Evolutionary conservation across 495 filamentous ascomycete genomes (phyloP), one percentile per base, ranked within the genome.

Genomic region (Penicillium daleae): DNA sequence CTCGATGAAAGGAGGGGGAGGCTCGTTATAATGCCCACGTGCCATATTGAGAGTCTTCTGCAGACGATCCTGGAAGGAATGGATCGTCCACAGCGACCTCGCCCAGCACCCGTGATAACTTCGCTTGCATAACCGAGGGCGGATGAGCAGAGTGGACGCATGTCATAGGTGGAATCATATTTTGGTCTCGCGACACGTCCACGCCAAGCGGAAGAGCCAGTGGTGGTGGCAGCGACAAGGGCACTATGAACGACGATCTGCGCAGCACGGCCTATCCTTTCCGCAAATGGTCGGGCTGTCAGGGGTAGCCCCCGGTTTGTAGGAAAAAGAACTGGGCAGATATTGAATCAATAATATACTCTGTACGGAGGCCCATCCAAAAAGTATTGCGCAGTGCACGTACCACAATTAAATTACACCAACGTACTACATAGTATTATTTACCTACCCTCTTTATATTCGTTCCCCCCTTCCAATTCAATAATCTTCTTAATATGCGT

Each of bases 91-190:
- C 29, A 24, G 56, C 54, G 29, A 48, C 37, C 27, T 26, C 17
- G 48, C 17, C 44, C 40, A 31, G 40, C 22, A 56, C n/a, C n/a
- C n/a, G n/a, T n/a, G n/a, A n/a, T 44, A 32, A 52, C n/a, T 56
- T 64, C 64, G 64, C 69, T 62, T 70, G 62, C 59, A 67, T 60
- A 58, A 51, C 59, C 64, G 64, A 69, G 56, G 15, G 44, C 12
- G 54, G 33, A 59, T 51, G 6, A 27, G n/a, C 42, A 17, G n/a
- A 40, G 52, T 9, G 15, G 31, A 32, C 13, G 6, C 13, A 33
- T 37, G 42, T 49, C 35, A 64, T 56, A 59, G 62, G 59, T 61
- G 59, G 42, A 48, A 44, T 40, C 32, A 44, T 50, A 21, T 15
- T 22, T 50, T 17, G 12, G 53, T 39, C 13, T 42, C 21, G 46